A percentile compares a stretch with the other conserved stretches of the same genome.
Conservation (phyloP, 169 alveolate species). For the Babesia sp. region DNA sequence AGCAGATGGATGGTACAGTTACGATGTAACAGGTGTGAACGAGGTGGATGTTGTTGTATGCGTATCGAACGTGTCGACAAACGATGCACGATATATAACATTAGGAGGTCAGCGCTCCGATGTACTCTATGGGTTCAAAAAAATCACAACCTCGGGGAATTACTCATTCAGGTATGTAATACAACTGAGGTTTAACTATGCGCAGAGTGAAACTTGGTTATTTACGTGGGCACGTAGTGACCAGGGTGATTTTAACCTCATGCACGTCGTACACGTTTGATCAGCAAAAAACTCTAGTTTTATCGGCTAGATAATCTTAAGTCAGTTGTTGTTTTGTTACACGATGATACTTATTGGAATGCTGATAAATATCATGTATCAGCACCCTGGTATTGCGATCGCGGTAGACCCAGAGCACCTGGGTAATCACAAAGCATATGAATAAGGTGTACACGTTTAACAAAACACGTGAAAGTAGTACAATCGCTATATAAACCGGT, state of each 20-base stretch:
- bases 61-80: neutral
- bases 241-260: constrained; percentile 9
- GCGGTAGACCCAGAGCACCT: constrained; percentile 20
- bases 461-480: neutral
- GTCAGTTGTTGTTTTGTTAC: neutral
- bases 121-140: constrained; percentile 58
- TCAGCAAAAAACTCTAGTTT: constrained; percentile 15
- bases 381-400: neutral
- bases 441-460: constrained; percentile 27
- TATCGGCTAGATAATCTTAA: neutral
- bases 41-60: constrained; percentile 38
- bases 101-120: constrained; percentile 32
- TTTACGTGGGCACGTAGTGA: constrained; percentile 6
- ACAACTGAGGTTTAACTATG: neutral
- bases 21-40: constrained; percentile 4
- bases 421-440: neutral
- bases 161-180: constrained; percentile 45
- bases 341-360: neutral
- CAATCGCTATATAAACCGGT: neutral
- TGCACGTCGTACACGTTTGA: constrained; percentile 3
- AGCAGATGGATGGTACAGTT: constrained; percentile 6
- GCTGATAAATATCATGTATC: neutral
- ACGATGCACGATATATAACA: constrained; percentile 33
- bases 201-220: constrained; percentile 7
- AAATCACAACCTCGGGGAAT: constrained; percentile 16